Evolutionary conservation across 441 rosid species (phyloP), one percentile per base, ranked within the genome.

Genomic region (Gossypium laxum): DNA sequence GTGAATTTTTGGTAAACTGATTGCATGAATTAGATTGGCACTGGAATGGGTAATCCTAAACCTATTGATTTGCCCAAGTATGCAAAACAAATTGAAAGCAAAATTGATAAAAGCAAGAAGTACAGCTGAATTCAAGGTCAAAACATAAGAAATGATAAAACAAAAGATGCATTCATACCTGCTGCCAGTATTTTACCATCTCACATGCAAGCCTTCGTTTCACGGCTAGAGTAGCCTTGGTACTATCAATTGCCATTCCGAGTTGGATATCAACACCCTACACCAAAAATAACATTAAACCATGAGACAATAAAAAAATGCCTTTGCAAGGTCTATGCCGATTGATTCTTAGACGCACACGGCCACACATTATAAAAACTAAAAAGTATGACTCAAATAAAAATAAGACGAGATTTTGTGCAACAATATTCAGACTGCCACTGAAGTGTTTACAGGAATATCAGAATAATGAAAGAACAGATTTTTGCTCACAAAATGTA

Each of bases 171-270:
- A 55, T 45, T 41, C 59, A 65, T 81, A 94, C 98, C 97, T 95
- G 98, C 87, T 92, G 98, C 99, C 99, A 95, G 68, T 88, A 92
- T 81, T 92, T 95, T 14, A 92, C 93, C 95, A 91, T 95, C 89
- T 95, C 99, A 77, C 99, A 95, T 45, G 99, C 96, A 82, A 95
- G 99, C 82, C 99, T 85, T 74, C 99, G 85, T 82, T 95, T 95
- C 80, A 95, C 99, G 3, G 99, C 98, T 43, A 95, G 92, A 67
- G 98, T 95, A 68, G 99, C 99, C 80, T 95, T 95, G 67, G 93
- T 80, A 73, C 97, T 92, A 83, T 86, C 97, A 73, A 95, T 95
- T 71, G 99, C 99, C 91, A 92, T 82, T 63, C 99, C 99, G 17
- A 95, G 99, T 83, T 95, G 99, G 80, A 95, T 86, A 72, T 95